A percentile compares a stretch with the other conserved stretches of the same genome.
phyloP scores from a whole-genome alignment of 495 filamentous ascomycete genomes.

The Aspergillus conjunctus region DNA sequence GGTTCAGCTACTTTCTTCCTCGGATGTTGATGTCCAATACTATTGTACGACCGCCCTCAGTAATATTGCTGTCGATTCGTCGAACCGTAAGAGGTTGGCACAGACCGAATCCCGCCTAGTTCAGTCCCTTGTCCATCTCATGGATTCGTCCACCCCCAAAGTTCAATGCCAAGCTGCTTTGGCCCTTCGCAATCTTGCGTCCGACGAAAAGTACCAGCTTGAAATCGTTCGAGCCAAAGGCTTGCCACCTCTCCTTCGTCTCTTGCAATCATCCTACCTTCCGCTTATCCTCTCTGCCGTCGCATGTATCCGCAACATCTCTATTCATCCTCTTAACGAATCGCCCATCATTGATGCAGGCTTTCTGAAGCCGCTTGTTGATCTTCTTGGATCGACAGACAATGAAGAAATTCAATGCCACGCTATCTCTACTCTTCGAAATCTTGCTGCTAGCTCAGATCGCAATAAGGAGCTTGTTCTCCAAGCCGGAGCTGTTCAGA shows the following conservation, averaged over 20 bases:
- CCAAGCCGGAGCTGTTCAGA: slow-evolving; percentile 94
- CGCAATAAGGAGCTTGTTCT: slow-evolving; percentile 95
- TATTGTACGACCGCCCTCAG: slow-evolving; percentile 98
- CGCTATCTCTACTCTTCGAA: slow-evolving; percentile 94
- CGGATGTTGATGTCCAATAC: slow-evolving; percentile 97
- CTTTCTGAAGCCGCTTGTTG: slow-evolving; percentile 90
- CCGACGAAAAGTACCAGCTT: slow-evolving; percentile 97
- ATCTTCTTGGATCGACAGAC: slow-evolving; percentile 90
- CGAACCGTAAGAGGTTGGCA: slow-evolving; percentile 86
- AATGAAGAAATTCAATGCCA: slow-evolving; percentile 99
- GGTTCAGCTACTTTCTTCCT: slow-evolving; percentile 86
- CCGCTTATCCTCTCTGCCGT: slow-evolving; percentile 96
- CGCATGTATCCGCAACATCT: slow-evolving; percentile 97
- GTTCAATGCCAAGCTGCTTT: slow-evolving; percentile 97
- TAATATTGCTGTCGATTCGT: slow-evolving; percentile 95
- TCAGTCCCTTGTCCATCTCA: slow-evolving; percentile 89
- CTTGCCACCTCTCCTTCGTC: slow-evolving; percentile 77
- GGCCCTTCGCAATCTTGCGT: slow-evolving; percentile 91
- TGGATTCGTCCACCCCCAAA: slow-evolving; percentile 96
- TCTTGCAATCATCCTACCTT: slow-evolving; percentile 92
- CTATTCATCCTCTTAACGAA: slow-evolving; percentile 97
- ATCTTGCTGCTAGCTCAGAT: slow-evolving; percentile 94
- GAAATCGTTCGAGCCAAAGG: slow-evolving; percentile 92
- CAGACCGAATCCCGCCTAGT: slow-evolving; percentile 87
- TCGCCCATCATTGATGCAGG: slow-evolving; percentile 99